Base-by-base conservation (phyloP, 2,329 filamentous ascomycete species). In the Pseudogymnoascus sp. region DNA sequence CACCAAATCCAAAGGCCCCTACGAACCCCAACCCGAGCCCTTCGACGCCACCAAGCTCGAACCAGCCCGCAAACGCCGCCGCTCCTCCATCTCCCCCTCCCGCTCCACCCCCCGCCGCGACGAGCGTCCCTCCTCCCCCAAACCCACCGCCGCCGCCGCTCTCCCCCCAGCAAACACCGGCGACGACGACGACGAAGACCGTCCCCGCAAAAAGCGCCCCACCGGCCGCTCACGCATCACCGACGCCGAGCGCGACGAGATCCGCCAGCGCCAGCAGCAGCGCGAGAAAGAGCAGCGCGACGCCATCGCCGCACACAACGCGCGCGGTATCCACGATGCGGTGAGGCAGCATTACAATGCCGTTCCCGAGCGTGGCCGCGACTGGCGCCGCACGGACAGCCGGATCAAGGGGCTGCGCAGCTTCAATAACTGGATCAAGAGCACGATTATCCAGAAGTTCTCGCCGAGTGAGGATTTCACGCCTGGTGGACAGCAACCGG, bases 371-470 rank as follows among this genome's bases (percentile, higher is more conserved):
- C 86, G 93, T 31, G 95, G 95, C 11, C 86, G 93, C 62, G 92
- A 97, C 72, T 99, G 95, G 93, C 86, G 95, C 60, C 91, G 89
- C 74, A 96, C 91, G 6, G 92, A 96, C 71, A 96, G 90, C 75
- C 89, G 90, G 71, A 99, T 99, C 79, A 96, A 96, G 78, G 95
- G 95, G 0, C 79, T 99, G 62, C 86, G 95, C 62, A 91, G 89
- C 69, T 95, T 96, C 80, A 99, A 99, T 79, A 99, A 99, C 76
- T 99, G 95, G 95, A 85, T 99, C 77, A 99, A 99, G 81, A 96
- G 91, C 73, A 93, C 90, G 60, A 85, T 97, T 69, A 97, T 99
- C 69, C 93, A 97, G 74, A 97, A 96, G 74, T 97, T 97, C 77
- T 91, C 91, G 4, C 89, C 90, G 0, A 87, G 88, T 67, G 89